Percentiles rank a stretch among this genome's conserved stretches.
phyloP scores from a whole-genome alignment of 78 protist species.

The Chrysochromulina tobinii region DNA sequence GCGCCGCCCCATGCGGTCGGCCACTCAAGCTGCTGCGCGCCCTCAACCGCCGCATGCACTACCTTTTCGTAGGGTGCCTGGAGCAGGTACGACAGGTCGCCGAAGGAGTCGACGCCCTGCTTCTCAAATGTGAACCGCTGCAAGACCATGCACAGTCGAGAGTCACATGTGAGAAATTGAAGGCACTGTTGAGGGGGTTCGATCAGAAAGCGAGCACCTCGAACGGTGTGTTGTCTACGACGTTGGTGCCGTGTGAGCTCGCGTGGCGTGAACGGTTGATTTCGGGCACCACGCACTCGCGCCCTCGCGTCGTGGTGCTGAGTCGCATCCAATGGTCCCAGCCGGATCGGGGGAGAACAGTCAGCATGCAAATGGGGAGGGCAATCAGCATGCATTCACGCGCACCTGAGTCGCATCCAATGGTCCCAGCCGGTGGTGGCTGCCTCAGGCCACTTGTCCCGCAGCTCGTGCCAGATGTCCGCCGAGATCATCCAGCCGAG shows the following conservation, averaged over 20 bases:
- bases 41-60: too few relatives aligned
- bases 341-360: neutral
- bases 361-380: too few relatives aligned
- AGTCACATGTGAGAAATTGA: too few relatives aligned
- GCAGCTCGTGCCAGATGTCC: constrained; percentile 57
- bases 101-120: neutral
- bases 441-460: neutral
- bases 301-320: neutral
- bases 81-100: neutral
- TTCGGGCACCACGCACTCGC: neutral
- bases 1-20: too few relatives aligned
- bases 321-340: constrained; percentile 16
- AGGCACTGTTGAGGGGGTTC: too few relatives aligned
- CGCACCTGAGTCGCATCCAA: neutral
- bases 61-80: neutral
- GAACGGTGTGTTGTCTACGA: neutral
- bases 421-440: constrained; percentile 25
- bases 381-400: too few relatives aligned
- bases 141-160: too few relatives aligned
- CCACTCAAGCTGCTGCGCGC: too few relatives aligned
- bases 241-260: neutral
- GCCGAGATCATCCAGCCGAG: constrained; percentile 84
- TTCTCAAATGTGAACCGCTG: neutral
- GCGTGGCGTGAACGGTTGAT: neutral
- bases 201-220: neutral